Base-by-base conservation (phyloP, 768 basidiomycete species). In the Daedaleopsis sinensis region DNA sequence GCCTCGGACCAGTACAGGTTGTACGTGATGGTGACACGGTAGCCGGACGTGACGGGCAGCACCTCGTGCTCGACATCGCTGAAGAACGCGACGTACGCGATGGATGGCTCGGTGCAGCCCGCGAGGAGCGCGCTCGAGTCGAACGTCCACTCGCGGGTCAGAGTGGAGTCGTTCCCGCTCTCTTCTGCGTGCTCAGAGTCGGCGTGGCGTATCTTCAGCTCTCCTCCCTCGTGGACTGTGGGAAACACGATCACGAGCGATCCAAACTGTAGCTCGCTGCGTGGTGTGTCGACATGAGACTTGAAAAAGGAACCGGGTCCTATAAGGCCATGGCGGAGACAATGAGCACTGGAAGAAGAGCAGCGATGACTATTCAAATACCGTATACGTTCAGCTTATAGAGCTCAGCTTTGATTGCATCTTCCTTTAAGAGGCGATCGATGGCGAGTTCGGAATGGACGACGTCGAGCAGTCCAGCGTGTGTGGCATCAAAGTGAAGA, bases 171-270 rank as follows among this genome's bases (percentile, higher is more conserved):
- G n/a, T n/a, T n/a, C n/a, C n/a, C n/a, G n/a, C n/a, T n/a, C n/a
- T 7, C 27, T 32, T 32, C 27, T 3, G 4, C 3, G 27, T 32
- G 27, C 7, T 32, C 27, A 32, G n/a, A 32, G 12, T 15, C 16
- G 12, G 56, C 15, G 10, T 53, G 49, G 35, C 65, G 66, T 18
- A 86, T 70, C 3, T 73, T 53, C 16, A 82, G 73, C 18, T 70
- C 67, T 3, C 83, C 84, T 1, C 82, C 83, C 57, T 79, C 71
- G 62, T 84, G 78, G 0, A 64, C 21, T 0, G 79, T 79, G 16
- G 83, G 83, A 52, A 83, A 76, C n/a, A 81, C 74, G 37, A 84
- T 63, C 1, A 84, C 78, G 10, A 87, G 75, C 1, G 84, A 84
- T 1, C 80, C 83, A 39, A 86, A 79, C 78, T 84, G 83, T 27